Evolutionary conservation across 805 yeast species (phyloP), one percentile per base, ranked within the genome.

Genomic region (Yamadazyma philogaea): DNA sequence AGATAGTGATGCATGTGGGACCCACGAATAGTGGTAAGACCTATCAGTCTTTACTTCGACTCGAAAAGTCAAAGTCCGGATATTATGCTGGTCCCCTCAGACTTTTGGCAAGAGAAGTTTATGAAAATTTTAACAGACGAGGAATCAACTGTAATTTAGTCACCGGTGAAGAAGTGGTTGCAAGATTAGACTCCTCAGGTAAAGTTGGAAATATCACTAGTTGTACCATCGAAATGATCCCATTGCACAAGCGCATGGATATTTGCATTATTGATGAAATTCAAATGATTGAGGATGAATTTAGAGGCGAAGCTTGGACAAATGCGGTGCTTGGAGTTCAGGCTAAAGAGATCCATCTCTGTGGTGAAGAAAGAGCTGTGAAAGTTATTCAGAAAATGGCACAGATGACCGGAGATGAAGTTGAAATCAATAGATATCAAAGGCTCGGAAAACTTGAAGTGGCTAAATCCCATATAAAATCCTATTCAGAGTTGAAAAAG

Each of bases 1-100:
- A 84, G 39, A 73, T 93, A 37, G 75, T 84, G n/a, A 77, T 93
- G 81, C 99, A 93, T 59, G 87, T 93, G 8, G 99, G 99, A 0
- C 99, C 99, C 1, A 93, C 99, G 0, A 93, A 93, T 60, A 82
- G 93, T 51, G 99, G 99, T 10, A 93, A 93, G 56, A 93, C 98
- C 0, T 86, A 87, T 57, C 75, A 78, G 37, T 96, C 98, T 0
- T 65, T 93, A 35, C 72, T 84, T 53, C 73, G 79, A 42, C 70
- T 93, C 37, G 81, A 81, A 51, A 54, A 61, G 16, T 80, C 88
- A 12, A 71, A 79, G 24, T 74, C 81, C 15, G 99, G 99, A 0
- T 86, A 84, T 51, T 93, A 83, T 63, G 98, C 98, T 0, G 98
- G 98, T 1, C 99, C 99, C 0, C 66, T 93, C 36, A 72, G 99